phyloP scores from a whole-genome alignment of 352 stramenopile species.

The Globisporangium okanoganense region DNA sequence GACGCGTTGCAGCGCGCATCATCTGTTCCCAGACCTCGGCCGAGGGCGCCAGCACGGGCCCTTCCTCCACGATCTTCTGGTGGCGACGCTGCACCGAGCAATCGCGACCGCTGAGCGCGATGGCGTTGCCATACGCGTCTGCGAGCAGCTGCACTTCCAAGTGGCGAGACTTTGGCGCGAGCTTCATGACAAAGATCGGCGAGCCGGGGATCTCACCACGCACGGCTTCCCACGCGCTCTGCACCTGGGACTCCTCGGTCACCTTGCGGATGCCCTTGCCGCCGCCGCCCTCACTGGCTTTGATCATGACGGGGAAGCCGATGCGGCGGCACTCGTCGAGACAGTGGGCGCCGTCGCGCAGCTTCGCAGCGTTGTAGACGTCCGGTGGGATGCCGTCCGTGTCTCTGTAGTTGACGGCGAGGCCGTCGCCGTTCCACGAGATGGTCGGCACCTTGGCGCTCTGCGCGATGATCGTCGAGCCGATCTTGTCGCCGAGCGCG shows the following conservation, averaged over 20 bases:
- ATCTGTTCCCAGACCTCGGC: conserved; percentile 97
- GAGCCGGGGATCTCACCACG: conserved; percentile 97
- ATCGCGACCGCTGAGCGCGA: conserved; percentile 98
- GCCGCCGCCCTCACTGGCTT: conserved; percentile 98
- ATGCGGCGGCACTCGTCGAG: conserved; percentile 93
- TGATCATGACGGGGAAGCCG: conserved; percentile 99
- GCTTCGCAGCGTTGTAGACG: conserved; percentile 93
- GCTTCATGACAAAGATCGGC: conserved; percentile 99
- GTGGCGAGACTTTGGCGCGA: conserved; percentile 95
- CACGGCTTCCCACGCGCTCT: conserved; percentile 95
- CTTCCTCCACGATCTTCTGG: conserved; percentile 99
- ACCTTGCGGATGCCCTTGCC: conserved; percentile 99
- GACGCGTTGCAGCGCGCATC: conserved; percentile 95
- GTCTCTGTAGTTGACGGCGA: conserved; percentile 91
- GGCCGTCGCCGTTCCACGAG: conserved; percentile 97
- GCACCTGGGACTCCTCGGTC: conserved; percentile 87
- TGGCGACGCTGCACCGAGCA: conserved; percentile 99
- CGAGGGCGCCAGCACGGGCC: conserved; percentile 91
- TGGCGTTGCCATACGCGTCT: conserved; percentile 98
- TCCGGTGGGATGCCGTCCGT: conserved; percentile 89
- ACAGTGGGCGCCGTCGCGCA: conserved; percentile 91
- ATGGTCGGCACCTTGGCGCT: conserved; percentile 98
- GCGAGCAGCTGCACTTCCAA: conserved; percentile 99
- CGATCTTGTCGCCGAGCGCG: conserved; percentile 99
- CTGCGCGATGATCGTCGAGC: conserved; percentile 99